Conservation (phyloP, 2,329 filamentous ascomycete genomes). For the Hymenoscyphus fructigenus region DNA sequence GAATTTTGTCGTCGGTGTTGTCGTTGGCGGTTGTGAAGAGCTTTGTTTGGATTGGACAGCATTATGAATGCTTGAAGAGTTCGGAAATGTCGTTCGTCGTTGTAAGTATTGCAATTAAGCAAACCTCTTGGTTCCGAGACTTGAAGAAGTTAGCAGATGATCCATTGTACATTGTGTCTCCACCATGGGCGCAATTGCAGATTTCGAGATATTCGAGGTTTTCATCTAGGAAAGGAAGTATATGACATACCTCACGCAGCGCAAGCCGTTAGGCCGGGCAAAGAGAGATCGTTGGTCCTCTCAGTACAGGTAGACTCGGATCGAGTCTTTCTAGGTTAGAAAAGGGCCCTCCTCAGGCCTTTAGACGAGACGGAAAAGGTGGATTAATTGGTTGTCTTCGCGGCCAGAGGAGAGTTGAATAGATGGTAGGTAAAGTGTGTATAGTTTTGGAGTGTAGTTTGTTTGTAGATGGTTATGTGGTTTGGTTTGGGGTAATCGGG, state of each 20-base stretch:
- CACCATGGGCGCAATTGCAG: background rate
- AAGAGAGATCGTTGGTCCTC: constrained; percentile 43
- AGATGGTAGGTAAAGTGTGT: constrained; percentile 8
- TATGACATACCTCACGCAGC: constrained; percentile 71
- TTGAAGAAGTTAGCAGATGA: constrained; percentile 37
- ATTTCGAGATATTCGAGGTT: background rate
- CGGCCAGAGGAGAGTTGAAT: constrained; percentile 24
- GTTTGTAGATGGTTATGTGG: constrained; percentile 6
- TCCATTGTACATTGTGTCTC: background rate
- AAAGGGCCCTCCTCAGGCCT: constrained; percentile 32
- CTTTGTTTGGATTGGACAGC: constrained; percentile 74
- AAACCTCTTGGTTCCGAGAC: constrained; percentile 52
- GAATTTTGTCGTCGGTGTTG: constrained; percentile 86
- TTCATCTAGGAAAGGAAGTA: background rate
- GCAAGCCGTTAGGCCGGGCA: constrained; percentile 81
- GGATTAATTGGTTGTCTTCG: constrained; percentile 18
- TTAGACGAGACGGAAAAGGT: constrained; percentile 16
- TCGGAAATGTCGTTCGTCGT: constrained; percentile 58
- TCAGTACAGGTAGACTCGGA: constrained; percentile 50
- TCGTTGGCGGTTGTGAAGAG: constrained; percentile 71
- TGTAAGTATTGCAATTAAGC: constrained; percentile 48
- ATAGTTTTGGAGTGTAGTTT: constrained; percentile 1
- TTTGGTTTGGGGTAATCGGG: background rate
- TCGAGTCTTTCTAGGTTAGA: constrained; percentile 27
- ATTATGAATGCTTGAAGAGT: constrained; percentile 71